phyloP scores from a whole-genome alignment of 345 rosid genomes.

The Gossypium bickii region DNA sequence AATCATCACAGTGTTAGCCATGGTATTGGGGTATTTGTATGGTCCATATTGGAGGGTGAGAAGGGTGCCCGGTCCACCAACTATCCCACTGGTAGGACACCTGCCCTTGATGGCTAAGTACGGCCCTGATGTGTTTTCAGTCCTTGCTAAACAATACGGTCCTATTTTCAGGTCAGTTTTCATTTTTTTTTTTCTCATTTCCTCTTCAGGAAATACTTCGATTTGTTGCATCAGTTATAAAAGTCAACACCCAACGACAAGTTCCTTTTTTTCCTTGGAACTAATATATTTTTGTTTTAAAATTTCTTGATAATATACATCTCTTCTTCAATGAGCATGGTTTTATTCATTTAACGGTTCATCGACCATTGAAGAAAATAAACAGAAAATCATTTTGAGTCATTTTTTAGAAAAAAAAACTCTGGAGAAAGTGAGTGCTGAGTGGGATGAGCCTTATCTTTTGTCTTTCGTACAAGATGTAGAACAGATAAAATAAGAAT shows the following conservation, averaged over 20 bases:
- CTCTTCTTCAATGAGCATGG: not conserved
- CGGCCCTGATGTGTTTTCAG: slow-evolving; percentile 75
- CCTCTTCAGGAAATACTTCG: not conserved
- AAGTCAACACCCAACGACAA: not conserved
- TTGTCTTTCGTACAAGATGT: not conserved
- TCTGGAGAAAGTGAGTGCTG: not conserved
- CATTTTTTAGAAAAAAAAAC: not conserved
- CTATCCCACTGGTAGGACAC: slow-evolving; percentile 67
- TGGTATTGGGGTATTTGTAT: slow-evolving; percentile 45
- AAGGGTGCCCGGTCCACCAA: slow-evolving; percentile 52
- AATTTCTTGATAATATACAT: not conserved
- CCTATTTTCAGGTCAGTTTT: slow-evolving; percentile 77
- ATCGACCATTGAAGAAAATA: not conserved
- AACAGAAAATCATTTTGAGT: not conserved
- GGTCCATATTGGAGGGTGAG: slow-evolving; percentile 56
- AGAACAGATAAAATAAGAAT: not conserved
- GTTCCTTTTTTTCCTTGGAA: not conserved
- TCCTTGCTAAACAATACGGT: slow-evolving; percentile 75
- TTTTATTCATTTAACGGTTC: not conserved
- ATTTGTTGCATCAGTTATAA: not conserved
- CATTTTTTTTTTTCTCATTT: not conserved
- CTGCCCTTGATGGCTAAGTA: slow-evolving; percentile 77
- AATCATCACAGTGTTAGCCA: slow-evolving; percentile 23
- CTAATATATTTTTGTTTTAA: not conserved
- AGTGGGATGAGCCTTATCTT: not conserved